A percentile compares a stretch with the other conserved stretches of the same genome.
Evolutionary conservation across 1,284 basidiomycete genomes (phyloP).

Genomic region (Laetiporus sulphureus): DNA sequence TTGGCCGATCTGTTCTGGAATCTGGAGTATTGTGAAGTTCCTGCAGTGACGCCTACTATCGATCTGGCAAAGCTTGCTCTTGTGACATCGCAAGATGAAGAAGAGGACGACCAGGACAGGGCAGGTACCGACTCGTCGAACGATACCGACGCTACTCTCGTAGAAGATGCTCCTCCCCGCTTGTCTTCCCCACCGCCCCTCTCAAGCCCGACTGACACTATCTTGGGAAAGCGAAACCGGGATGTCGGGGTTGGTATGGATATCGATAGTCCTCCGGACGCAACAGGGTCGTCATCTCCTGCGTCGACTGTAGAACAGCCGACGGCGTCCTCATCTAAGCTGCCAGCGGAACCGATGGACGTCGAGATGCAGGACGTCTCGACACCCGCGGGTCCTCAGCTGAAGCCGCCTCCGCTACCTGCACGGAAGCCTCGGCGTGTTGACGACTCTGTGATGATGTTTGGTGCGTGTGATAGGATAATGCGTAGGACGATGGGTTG

Average conservation of each 20-base stretch:
- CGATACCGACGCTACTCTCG: slow-evolving; percentile 78
- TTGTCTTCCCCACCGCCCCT: slow-evolving; percentile 18
- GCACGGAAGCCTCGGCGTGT: slow-evolving; percentile 49
- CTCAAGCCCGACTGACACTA: slow-evolving; percentile 34
- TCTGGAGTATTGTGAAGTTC: slow-evolving; percentile 59
- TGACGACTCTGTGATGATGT: slow-evolving; percentile 83
- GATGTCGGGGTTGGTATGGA: slow-evolving; percentile 44
- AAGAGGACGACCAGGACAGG: slow-evolving; percentile 66
- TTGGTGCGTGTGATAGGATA: slow-evolving; percentile 47
- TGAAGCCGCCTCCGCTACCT: slow-evolving; percentile 56
- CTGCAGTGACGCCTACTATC: slow-evolving; percentile 76
- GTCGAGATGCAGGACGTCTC: slow-evolving; percentile 35
- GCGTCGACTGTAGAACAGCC: not conserved
- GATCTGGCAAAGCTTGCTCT: slow-evolving; percentile 91
- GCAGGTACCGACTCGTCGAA: slow-evolving; percentile 74
- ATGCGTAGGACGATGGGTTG: not conserved
- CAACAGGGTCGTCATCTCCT: slow-evolving; percentile 1
- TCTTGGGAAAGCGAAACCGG: slow-evolving; percentile 69
- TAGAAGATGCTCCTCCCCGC: slow-evolving; percentile 57
- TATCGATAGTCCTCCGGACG: slow-evolving; percentile 19
- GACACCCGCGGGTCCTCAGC: slow-evolving; percentile 13
- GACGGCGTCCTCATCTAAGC: slow-evolving; percentile 18
- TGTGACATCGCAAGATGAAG: slow-evolving; percentile 85
- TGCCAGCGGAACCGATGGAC: slow-evolving; percentile 32
- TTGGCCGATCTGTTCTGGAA: slow-evolving; percentile 76